Conservation (phyloP, 2,329 filamentous ascomycete genomes). For the Xylaria sp. region DNA sequence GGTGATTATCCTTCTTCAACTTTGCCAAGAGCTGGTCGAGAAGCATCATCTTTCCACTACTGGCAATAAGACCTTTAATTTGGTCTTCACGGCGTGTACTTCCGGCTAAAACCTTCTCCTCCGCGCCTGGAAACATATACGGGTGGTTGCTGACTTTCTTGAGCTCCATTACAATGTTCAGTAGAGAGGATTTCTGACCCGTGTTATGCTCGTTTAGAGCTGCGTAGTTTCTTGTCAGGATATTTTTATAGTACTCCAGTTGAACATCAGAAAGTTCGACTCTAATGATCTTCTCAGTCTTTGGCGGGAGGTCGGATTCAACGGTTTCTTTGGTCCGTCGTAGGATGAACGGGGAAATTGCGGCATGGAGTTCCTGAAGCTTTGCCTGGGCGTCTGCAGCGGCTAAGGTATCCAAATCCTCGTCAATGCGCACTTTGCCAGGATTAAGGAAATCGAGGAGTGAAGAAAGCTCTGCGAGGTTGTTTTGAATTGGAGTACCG, state of each 20-base stretch:
- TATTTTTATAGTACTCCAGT: slow-evolving; percentile 98
- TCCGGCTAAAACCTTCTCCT: slow-evolving; percentile 84
- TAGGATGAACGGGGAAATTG: slow-evolving; percentile 92
- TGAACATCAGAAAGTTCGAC: slow-evolving; percentile 97
- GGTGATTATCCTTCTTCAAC: slow-evolving; percentile 89
- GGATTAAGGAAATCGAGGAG: slow-evolving; percentile 97
- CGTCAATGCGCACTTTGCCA: slow-evolving; percentile 88
- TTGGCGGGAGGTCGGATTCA: slow-evolving; percentile 92
- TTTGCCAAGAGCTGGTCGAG: slow-evolving; percentile 94
- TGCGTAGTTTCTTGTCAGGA: slow-evolving; percentile 93
- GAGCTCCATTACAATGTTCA: slow-evolving; percentile 99
- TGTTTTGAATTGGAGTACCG: slow-evolving; percentile 97
- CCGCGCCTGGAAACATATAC: slow-evolving; percentile 95
- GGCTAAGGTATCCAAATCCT: slow-evolving; percentile 80
- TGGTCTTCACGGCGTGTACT: slow-evolving; percentile 85
- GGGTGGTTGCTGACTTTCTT: slow-evolving; percentile 99
- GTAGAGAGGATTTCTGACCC: slow-evolving; percentile 89
- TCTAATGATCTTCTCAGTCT: slow-evolving; percentile 98
- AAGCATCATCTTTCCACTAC: slow-evolving; percentile 99
- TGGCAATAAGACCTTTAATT: slow-evolving; percentile 90
- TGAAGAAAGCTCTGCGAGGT: slow-evolving; percentile 87
- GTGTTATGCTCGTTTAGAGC: slow-evolving; percentile 88
- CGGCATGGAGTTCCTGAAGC: slow-evolving; percentile 80
- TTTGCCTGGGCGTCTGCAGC: slow-evolving; percentile 85
- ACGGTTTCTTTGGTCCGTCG: slow-evolving; percentile 97